A percentile compares a stretch with the other conserved stretches of the same genome.
These are phyloP conservation scores for Enterocytospora artemiae DNA, from an alignment of 371 early-diverging fungal genomes.

Conservation along the genomic window DNA sequence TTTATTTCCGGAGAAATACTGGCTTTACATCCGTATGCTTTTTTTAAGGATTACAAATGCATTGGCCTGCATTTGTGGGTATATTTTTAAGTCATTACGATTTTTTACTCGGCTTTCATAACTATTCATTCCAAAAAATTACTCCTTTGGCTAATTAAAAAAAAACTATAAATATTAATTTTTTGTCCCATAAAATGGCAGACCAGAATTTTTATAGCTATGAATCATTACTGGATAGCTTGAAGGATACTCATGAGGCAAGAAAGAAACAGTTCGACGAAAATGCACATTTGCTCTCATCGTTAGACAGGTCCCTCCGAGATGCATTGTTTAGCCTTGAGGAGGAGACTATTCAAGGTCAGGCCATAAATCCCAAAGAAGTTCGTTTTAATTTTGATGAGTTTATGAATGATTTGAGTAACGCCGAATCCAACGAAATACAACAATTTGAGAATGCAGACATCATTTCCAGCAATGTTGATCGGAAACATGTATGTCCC, in stretches of 20 bases:
- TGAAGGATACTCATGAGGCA: slow-evolving; percentile 18
- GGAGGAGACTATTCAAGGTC: slow-evolving; percentile 10
- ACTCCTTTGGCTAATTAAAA: no score
- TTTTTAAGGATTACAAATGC: no score
- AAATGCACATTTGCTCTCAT: slow-evolving; percentile 4
- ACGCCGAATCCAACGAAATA: slow-evolving; percentile 28
- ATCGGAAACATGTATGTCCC: slow-evolving; percentile 53
- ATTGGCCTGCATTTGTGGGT: no score
- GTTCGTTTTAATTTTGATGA: slow-evolving; percentile 29
- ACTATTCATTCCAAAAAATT: no score
- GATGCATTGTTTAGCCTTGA: slow-evolving; percentile 17
- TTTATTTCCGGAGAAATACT: no score
- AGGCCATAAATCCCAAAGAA: slow-evolving; percentile 6
- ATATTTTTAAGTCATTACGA: no score
- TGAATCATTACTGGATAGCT: slow-evolving; percentile 24
- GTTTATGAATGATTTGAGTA: slow-evolving; percentile 39
- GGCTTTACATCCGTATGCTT: no score
- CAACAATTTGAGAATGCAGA: slow-evolving; percentile 20
- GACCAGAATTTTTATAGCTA: not conserved
- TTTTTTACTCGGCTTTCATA: no score
- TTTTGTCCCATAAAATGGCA: not conserved
- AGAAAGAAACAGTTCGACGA: slow-evolving; percentile 28
- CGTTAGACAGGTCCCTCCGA: slow-evolving; percentile 1
- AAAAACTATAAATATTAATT: no score
- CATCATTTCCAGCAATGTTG: not conserved